Evolutionary conservation across 371 early-diverging fungal genomes (phyloP).

Genomic region (Umbelopsis sp.): DNA sequence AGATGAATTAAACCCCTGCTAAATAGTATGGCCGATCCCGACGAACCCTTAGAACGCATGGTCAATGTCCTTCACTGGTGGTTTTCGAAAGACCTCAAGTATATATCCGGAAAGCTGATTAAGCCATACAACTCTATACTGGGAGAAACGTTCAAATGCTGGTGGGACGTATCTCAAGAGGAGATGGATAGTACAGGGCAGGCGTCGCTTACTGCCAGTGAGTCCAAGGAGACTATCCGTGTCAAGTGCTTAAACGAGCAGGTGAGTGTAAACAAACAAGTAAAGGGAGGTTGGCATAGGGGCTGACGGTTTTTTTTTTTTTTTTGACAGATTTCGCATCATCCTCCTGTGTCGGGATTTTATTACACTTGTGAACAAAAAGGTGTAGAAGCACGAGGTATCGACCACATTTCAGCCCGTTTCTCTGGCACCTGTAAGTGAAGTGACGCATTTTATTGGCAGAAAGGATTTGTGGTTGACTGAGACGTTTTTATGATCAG

Average conservation of each 20-base stretch:
- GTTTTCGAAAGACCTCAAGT: slow-evolving; percentile 70
- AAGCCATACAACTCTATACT: slow-evolving; percentile 68
- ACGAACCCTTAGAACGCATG: slow-evolving; percentile 69
- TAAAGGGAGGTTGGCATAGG: not conserved
- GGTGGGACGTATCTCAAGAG: slow-evolving; percentile 48
- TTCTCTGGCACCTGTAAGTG: slow-evolving; percentile 57
- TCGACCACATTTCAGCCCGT: slow-evolving; percentile 62
- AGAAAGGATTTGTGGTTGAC: not conserved
- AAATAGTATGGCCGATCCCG: slow-evolving; percentile 56
- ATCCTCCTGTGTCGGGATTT: slow-evolving; percentile 68
- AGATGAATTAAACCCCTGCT: not conserved
- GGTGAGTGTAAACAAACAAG: slow-evolving; percentile 3
- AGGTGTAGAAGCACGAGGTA: slow-evolving; percentile 49
- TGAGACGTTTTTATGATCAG: slow-evolving; percentile 8
- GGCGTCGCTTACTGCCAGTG: not conserved
- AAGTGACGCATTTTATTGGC: not conserved
- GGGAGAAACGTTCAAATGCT: slow-evolving; percentile 63
- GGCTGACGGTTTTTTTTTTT: not conserved
- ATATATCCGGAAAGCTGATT: slow-evolving; percentile 44
- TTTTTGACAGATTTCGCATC: slow-evolving; percentile 52
- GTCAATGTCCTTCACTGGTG: slow-evolving; percentile 68
- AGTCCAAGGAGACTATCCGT: slow-evolving; percentile 17
- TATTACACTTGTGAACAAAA: slow-evolving; percentile 53
- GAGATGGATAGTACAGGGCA: not conserved
- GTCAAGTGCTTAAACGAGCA: slow-evolving; percentile 61